These are phyloP conservation scores for Erodium texanum DNA, from an alignment of 441 rosid species.

Conservation along the genomic window DNA sequence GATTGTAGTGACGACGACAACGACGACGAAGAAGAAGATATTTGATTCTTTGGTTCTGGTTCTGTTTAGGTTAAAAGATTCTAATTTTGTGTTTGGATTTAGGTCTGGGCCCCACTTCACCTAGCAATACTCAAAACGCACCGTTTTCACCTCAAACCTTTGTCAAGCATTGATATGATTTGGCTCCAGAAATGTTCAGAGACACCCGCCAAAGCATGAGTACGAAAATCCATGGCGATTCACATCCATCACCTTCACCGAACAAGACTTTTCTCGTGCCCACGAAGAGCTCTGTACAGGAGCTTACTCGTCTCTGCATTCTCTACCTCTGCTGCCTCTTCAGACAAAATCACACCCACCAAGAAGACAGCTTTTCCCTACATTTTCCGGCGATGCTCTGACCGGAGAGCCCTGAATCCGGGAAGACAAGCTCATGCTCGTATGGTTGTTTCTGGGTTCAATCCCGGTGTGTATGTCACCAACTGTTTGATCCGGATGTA, in stretches of 20 bases:
- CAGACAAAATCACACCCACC: neutral
- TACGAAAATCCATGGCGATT: slow-evolving; percentile 32
- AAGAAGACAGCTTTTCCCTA: neutral
- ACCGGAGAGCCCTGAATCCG: neutral
- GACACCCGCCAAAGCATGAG: slow-evolving; percentile 33
- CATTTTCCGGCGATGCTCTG: neutral
- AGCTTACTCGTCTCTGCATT: neutral
- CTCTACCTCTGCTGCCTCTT: neutral
- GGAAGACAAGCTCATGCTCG: neutral
- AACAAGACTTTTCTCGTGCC: slow-evolving; percentile 18
- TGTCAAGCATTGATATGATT: no score
- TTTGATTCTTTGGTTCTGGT: no score
- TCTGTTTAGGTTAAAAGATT: neutral
- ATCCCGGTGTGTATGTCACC: neutral
- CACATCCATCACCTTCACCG: slow-evolving; percentile 12
- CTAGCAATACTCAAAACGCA: neutral
- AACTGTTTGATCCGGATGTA: neutral
- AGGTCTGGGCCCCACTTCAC: neutral
- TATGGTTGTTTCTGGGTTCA: neutral
- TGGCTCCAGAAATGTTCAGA: no score
- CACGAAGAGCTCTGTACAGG: neutral
- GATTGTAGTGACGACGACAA: neutral
- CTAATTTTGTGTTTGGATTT: neutral
- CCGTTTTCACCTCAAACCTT: no score
- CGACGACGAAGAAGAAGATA: neutral